Evolutionary conservation across 1,284 basidiomycete genomes (phyloP).

Genomic region (Ceratobasidium sp.): DNA sequence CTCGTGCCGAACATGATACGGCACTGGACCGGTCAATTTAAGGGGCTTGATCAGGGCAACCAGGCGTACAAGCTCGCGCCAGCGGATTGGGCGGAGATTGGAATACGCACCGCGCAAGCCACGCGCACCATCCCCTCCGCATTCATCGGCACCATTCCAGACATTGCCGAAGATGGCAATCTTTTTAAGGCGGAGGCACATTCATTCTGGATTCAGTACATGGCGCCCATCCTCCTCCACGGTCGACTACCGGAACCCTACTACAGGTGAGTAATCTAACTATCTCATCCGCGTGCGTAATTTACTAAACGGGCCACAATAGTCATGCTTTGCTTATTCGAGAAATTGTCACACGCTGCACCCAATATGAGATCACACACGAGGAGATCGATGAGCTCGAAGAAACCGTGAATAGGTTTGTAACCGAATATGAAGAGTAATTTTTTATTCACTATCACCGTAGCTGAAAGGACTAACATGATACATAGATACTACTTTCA

Average conservation of each 20-base stretch:
- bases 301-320: background rate
- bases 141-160: constrained; percentile 59
- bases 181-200: constrained; percentile 56
- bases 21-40: constrained; percentile 7
- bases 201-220: constrained; percentile 60
- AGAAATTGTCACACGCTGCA: constrained; percentile 53
- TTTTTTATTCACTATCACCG: background rate
- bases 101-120: constrained; percentile 54
- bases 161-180: constrained; percentile 57
- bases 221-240: constrained; percentile 60
- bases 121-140: constrained; percentile 59
- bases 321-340: constrained; percentile 52
- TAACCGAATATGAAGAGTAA: constrained; percentile 61
- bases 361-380: constrained; percentile 60
- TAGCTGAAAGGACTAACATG: background rate
- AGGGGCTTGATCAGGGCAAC: constrained; percentile 7
- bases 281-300: constrained; percentile 27
- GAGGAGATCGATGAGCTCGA: constrained; percentile 57
- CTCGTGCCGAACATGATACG: constrained; percentile 9
- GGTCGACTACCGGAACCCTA: constrained; percentile 56
- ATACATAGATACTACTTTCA: constrained; percentile 58
- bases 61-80: constrained; percentile 9
- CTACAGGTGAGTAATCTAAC: constrained; percentile 54
- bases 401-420: constrained; percentile 60
- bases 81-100: constrained; percentile 61